Base-by-base conservation (phyloP, 176 grass and related monocot genomes). In the Ampelocalamus luodianensis region DNA sequence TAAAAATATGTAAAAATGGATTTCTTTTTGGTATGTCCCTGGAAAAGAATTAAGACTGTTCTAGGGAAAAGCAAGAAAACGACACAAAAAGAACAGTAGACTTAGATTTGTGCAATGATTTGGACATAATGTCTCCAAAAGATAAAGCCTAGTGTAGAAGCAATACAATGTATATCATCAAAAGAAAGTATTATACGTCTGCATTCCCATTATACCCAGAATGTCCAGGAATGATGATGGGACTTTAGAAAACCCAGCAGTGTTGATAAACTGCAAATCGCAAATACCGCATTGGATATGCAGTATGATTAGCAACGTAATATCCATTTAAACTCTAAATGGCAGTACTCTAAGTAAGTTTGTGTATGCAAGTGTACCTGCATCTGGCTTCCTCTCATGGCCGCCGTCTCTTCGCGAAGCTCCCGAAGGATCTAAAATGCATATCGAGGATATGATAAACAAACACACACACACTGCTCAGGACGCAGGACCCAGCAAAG, bases 351-450 rank as follows among this genome's bases (percentile, higher is more conserved):
- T 34, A 34, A 34, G 11, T 46, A 44, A 26, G 27, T 23, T 69
- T 13, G 77, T 78, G 44, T 10, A 50, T 54, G 23, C n/a, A 10
- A 10, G 72, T 66, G 36, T 78, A 95, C 96, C 92, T 98, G 92
- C 96, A 98, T 93, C 69, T 95, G 93, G 77, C 93, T 93, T n/a
- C 96, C 96, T 48, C 72, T 79, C 91, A 98, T 95, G 66, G 89
- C 61, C 36, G 89, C 79, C 36, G 96, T 98, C 86, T 95, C 96
- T 79, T 95, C 91, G 4, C 96, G 87, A 5, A 98, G 96, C 36
- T 98, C 91, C 23, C 83, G 83, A 29, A 98, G 91, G 60, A 98
- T 82, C 96, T 98, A 68, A 64, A 15, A 32, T 34, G 13, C 69
- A 45, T 29, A 43, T 51, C 56, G 37, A 82, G 32, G 32, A 49